phyloP scores from a whole-genome alignment of 768 basidiomycete species.

The Lyophyllum atratum region DNA sequence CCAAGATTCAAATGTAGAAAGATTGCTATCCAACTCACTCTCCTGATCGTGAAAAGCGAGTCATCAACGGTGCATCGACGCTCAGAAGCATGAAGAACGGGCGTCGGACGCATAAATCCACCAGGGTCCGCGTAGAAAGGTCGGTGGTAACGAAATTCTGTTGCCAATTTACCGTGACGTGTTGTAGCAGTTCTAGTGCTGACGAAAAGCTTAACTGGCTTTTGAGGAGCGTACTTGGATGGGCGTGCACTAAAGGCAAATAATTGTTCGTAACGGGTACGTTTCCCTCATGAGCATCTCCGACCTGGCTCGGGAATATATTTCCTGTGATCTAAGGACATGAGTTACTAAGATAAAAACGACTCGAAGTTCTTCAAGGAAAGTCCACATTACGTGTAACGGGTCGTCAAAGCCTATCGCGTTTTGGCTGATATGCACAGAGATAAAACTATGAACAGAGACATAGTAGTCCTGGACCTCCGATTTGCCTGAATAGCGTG shows the following conservation, averaged over 20 bases:
- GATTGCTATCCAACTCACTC: conserved; percentile 35
- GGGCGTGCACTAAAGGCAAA: not conserved
- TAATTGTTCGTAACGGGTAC: too few species aligned
- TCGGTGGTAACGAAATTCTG: conserved; percentile 81
- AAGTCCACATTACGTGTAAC: not conserved
- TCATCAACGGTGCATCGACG: conserved; percentile 79
- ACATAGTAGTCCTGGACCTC: conserved; percentile 62
- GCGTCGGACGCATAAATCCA: conserved; percentile 75
- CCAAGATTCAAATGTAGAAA: not conserved
- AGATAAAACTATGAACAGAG: conserved; percentile 54
- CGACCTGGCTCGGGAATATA: not conserved
- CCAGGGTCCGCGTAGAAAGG: conserved; percentile 50
- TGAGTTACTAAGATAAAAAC: not conserved
- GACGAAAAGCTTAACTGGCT: conserved; percentile 42
- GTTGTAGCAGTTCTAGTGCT: conserved; percentile 59
- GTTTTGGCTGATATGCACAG: conserved; percentile 41
- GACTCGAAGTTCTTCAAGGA: not conserved
- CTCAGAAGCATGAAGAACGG: conserved; percentile 89
- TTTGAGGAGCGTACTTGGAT: conserved; percentile 19
- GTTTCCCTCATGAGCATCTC: too few species aligned
- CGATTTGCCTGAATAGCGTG: conserved; percentile 62
- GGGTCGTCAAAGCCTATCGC: not conserved
- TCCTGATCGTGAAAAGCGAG: conserved; percentile 63
- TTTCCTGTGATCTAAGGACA: not conserved
- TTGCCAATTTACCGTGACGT: conserved; percentile 83